These are phyloP conservation scores for Chlorociboria aeruginascens DNA, from an alignment of 495 filamentous ascomycete genomes.

Conservation along the genomic window DNA sequence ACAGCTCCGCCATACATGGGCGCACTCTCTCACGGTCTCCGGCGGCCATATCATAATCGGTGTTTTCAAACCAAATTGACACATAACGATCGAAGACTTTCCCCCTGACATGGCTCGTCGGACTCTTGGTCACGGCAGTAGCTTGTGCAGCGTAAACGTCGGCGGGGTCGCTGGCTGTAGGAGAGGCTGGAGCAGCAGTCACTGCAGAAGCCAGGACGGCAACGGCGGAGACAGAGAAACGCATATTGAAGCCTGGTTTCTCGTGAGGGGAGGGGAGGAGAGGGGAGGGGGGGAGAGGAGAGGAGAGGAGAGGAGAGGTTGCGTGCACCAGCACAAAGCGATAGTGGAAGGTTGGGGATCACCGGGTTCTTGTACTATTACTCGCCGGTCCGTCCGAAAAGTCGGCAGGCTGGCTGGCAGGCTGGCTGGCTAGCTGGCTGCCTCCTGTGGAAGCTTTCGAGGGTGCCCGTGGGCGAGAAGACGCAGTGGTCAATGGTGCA, in stretches of 20 bases:
- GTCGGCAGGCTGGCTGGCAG: too few relatives aligned
- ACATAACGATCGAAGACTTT: conserved; percentile 55
- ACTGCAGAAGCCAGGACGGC: conserved; percentile 5
- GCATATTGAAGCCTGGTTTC: conserved; percentile 11
- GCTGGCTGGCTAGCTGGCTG: too few relatives aligned
- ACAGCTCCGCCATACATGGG: conserved; percentile 22
- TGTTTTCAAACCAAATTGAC: conserved; percentile 67
- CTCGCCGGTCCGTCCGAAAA: too few relatives aligned
- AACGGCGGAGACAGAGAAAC: conserved; percentile 5
- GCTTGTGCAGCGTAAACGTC: conserved; percentile 21
- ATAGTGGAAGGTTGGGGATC: too few relatives aligned
- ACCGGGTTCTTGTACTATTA: too few relatives aligned
- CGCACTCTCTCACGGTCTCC: conserved; percentile 21
- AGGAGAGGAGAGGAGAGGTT: not conserved
- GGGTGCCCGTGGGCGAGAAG: too few relatives aligned
- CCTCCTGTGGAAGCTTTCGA: too few relatives aligned
- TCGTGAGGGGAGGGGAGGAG: not conserved
- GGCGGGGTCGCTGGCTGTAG: conserved; percentile 13
- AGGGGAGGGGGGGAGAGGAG: conserved; percentile 1
- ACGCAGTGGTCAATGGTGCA: too few relatives aligned
- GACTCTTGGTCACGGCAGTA: conserved; percentile 31
- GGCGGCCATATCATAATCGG: conserved; percentile 37
- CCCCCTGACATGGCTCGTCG: conserved; percentile 49
- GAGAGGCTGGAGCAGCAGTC: conserved; percentile 5
- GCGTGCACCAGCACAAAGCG: too few relatives aligned